Conservation (phyloP, 2,329 filamentous ascomycete species). For the Botrytis porri region DNA sequence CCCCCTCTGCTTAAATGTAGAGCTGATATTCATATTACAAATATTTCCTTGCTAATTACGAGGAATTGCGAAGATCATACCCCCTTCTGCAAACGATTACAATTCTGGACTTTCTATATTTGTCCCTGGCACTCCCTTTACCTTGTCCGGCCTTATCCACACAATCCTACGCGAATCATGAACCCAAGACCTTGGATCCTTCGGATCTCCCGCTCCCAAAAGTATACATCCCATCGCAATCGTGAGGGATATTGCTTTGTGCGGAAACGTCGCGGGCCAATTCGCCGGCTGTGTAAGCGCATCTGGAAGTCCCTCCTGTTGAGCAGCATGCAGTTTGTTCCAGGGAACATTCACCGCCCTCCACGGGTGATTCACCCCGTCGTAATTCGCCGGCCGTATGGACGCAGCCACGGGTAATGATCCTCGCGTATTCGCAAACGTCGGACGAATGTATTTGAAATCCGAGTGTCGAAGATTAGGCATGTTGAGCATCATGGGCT, state of each 20-base stretch:
- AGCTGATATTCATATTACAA: background rate
- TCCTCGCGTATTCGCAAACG: background rate
- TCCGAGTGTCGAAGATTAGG: background rate
- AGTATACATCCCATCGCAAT: background rate
- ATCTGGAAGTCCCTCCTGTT: rapidly evolving
- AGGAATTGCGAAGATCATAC: background rate
- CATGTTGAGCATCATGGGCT: slow-evolving; percentile 7
- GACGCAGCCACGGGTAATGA: background rate
- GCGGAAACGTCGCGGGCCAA: background rate
- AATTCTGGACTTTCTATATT: background rate
- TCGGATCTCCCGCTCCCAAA: background rate
- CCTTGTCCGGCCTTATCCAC: background rate
- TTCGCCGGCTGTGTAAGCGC: background rate
- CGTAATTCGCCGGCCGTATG: background rate
- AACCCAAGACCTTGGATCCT: background rate
- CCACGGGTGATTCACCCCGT: background rate
- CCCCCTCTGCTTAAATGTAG: background rate
- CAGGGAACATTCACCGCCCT: background rate
- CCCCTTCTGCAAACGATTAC: background rate
- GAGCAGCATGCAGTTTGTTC: rapidly evolving
- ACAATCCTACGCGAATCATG: background rate
- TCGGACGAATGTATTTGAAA: background rate
- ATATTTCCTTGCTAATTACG: background rate
- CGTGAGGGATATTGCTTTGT: rapidly evolving
- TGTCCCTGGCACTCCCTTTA: no score